Evolutionary conservation across 1,284 basidiomycete genomes (phyloP), one percentile per base, ranked within the genome.

Genomic region (Microbotryum saponariae): DNA sequence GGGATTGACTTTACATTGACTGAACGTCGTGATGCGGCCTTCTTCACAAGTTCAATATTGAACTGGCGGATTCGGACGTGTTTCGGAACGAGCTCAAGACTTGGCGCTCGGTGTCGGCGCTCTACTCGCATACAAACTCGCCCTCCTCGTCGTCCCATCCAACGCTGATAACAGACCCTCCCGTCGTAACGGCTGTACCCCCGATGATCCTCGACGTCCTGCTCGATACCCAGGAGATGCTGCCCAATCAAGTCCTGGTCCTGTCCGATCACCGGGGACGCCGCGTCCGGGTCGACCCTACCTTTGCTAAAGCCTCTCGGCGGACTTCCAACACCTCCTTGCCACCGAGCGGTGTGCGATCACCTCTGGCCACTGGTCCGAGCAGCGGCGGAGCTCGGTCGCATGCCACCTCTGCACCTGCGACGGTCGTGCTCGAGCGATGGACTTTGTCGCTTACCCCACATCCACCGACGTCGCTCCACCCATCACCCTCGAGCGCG

Each of bases 191-290:
- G 54, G 25, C 55, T 9, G 66, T 75, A 14, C 75, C 74, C 1
- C 66, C 72, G 14, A 70, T 77, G 63, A 56, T 74, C 54, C 56
- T 77, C 33, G 74, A 76, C 33, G 65, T 76, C 53, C 53, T 76
- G 23, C 70, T 77, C 46, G 75, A 76, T 59, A 66, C 71, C 9
- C 66, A 61, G 14, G 67, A 65, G 42, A 59, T 74, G 6, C 63
- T 65, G 1, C 53, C 69, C 12, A 71, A 73, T 54, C 72, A 73
- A 49, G 67, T 71, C 8, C 60, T 74, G 42, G 70, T 74, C 51
- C 62, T 74, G 16, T 69, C 69, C 29, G 64, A 70, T 42, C 62
- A 62, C 31, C 27, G 54, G 51, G 67, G 62, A 21, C 56, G 59
- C 6, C 56, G 68, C n/a, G 56, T 65, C 20, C 58, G 67, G 33